A percentile compares a stretch with the other conserved stretches of the same genome.
Evolutionary conservation across 164 flowering plant species (phyloP).

Genomic region (Liquidambar formosana): DNA sequence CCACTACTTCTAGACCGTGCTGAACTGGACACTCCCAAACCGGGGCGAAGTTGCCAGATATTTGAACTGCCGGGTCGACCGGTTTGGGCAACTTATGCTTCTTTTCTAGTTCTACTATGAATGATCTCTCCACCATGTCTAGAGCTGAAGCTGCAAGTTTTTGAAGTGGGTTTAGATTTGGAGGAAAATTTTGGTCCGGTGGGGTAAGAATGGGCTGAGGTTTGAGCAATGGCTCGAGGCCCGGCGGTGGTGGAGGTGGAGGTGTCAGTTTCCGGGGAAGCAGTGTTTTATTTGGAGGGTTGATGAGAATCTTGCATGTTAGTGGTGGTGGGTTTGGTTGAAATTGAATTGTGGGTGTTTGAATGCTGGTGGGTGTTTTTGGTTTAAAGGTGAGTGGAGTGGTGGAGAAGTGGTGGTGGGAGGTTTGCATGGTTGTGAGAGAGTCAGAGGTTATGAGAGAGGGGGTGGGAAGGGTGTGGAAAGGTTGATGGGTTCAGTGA

Average conservation of each 20-base stretch:
- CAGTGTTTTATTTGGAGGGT: conserved; percentile 10
- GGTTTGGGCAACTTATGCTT: conserved; percentile 27
- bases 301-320: conserved; percentile 13
- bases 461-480: too few species aligned
- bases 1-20: conserved; percentile 26
- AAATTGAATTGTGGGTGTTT: not conserved
- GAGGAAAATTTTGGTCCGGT: not conserved
- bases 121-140: conserved; percentile 27
- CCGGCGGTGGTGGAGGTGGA: not conserved
- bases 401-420: conserved; percentile 3
- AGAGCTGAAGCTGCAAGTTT: conserved; percentile 30
- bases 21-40: conserved; percentile 38
- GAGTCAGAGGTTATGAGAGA: conserved; percentile 1
- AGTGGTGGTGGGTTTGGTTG: not conserved
- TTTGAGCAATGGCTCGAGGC: not conserved
- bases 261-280: not conserved
- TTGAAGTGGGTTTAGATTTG: conserved; percentile 35
- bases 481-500: too few species aligned
- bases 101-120: conserved; percentile 21
- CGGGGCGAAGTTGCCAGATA: conserved; percentile 52
- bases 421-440: conserved; percentile 11
- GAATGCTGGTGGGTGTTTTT: not conserved
- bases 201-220: not conserved
- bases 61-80: conserved; percentile 43
- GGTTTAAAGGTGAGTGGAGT: not conserved